Conservation (phyloP, 2,329 filamentous ascomycete species). For the Helotiales sp. region DNA sequence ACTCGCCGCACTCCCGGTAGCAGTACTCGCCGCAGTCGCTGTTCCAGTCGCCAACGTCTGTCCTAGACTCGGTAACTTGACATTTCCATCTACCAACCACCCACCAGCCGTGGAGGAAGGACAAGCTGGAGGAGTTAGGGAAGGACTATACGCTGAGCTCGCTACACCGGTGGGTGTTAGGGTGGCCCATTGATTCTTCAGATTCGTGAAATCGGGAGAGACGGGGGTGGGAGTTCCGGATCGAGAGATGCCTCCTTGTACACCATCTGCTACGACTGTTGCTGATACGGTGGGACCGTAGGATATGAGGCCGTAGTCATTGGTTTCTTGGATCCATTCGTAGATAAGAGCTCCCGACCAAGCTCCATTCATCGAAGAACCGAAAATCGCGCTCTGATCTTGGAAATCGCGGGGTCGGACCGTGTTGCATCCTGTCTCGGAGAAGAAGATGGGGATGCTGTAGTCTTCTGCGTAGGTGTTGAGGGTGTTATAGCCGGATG, state of each 20-base stretch:
- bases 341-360: slow-evolving; percentile 82
- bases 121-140: slow-evolving; percentile 65
- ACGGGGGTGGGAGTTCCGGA: slow-evolving; percentile 73
- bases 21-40: slow-evolving; percentile 29
- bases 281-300: slow-evolving; percentile 65
- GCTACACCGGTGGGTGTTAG: slow-evolving; percentile 68
- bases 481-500: slow-evolving; percentile 69
- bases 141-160: slow-evolving; percentile 63
- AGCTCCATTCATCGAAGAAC: slow-evolving; percentile 66
- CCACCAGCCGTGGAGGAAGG: slow-evolving; percentile 66
- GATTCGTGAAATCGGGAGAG: slow-evolving; percentile 74
- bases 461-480: slow-evolving; percentile 67
- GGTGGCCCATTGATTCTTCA: slow-evolving; percentile 74
- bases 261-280: slow-evolving; percentile 51
- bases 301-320: slow-evolving; percentile 78
- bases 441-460: slow-evolving; percentile 86
- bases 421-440: slow-evolving; percentile 81
- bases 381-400: slow-evolving; percentile 78
- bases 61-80: slow-evolving; percentile 60
- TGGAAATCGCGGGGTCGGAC: slow-evolving; percentile 61
- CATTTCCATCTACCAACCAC: slow-evolving; percentile 73
- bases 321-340: slow-evolving; percentile 85
- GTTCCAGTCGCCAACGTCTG: slow-evolving; percentile 24
- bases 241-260: slow-evolving; percentile 67
- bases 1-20: slow-evolving; percentile 17